A percentile compares a stretch with the other conserved stretches of the same genome.
These are phyloP conservation scores for Suillus ampliporus DNA, from an alignment of 768 basidiomycete species.

Conservation along the genomic window DNA sequence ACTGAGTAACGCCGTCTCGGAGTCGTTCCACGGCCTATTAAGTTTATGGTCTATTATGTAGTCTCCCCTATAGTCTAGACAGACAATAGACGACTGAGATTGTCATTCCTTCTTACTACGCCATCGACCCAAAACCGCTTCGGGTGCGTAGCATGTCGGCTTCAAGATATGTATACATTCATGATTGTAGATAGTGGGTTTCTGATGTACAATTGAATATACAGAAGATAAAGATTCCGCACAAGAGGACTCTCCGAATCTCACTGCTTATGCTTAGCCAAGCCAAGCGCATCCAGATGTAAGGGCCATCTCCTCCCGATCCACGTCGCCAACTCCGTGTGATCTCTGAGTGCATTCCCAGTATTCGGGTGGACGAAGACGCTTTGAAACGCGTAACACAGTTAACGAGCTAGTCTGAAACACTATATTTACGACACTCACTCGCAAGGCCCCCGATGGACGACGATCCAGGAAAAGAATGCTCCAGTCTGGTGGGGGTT, in stretches of 20 bases:
- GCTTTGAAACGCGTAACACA: slow-evolving; percentile 36
- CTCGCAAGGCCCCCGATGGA: slow-evolving; percentile 76
- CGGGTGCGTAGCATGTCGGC: too few relatives aligned
- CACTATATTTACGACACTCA: slow-evolving; percentile 40
- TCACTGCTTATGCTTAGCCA: background rate
- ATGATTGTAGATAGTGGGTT: background rate
- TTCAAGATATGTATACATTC: background rate
- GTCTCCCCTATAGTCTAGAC: too few relatives aligned
- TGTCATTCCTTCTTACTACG: too few relatives aligned
- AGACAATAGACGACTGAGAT: too few relatives aligned
- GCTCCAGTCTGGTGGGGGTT: slow-evolving; percentile 72
- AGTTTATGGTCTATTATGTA: too few relatives aligned
- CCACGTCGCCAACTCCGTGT: slow-evolving; percentile 69
- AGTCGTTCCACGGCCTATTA: too few relatives aligned
- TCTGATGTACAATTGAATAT: background rate
- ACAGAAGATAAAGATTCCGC: background rate
- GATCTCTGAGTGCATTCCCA: slow-evolving; percentile 57
- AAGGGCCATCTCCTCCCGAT: slow-evolving; percentile 69
- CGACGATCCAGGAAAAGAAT: slow-evolving; percentile 69
- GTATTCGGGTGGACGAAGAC: slow-evolving; percentile 79
- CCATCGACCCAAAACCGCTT: too few relatives aligned
- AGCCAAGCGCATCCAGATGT: too few relatives aligned
- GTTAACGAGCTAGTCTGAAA: slow-evolving; percentile 10
- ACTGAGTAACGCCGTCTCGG: too few relatives aligned
- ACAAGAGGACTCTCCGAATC: background rate